phyloP scores from a whole-genome alignment of 2,329 filamentous ascomycete species.

The Hirsutella rhossiliensis region DNA sequence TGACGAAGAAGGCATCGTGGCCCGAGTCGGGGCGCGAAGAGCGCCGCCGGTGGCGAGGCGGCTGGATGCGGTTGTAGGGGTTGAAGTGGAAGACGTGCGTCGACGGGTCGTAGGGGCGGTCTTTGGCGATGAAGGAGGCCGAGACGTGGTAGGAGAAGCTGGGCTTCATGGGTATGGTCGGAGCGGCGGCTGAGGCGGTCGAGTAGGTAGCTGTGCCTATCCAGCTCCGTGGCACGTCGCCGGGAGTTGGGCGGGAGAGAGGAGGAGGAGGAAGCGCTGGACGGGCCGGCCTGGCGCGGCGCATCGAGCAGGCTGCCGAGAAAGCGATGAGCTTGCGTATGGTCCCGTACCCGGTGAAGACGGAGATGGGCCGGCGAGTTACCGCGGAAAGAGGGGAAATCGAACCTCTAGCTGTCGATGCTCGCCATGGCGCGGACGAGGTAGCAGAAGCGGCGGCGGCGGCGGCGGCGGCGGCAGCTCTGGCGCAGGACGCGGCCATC shows the following conservation, averaged over 20 bases:
- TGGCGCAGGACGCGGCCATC: conserved; percentile 9
- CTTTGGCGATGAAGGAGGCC: conserved; percentile 65
- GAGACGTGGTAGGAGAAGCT: conserved; percentile 57
- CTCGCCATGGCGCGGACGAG: conserved; percentile 8
- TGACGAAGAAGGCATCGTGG: conserved; percentile 93
- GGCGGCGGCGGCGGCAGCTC: conserved; percentile 7
- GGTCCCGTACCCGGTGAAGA: not conserved
- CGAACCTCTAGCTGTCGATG: conserved; percentile 4
- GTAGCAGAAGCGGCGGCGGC: conserved; percentile 8
- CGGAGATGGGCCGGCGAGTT: not conserved
- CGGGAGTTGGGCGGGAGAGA: conserved; percentile 2
- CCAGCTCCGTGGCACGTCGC: conserved; percentile 10
- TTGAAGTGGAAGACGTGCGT: conserved; percentile 64
- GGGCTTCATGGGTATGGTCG: conserved; percentile 2
- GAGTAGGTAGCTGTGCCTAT: conserved; percentile 3
- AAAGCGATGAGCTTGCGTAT: not conserved
- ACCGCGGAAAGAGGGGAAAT: not conserved
- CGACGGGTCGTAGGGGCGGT: conserved; percentile 53
- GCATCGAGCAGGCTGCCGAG: not conserved
- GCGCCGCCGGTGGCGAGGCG: conserved; percentile 23
- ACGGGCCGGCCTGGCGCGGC: not conserved
- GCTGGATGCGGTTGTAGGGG: conserved; percentile 46
- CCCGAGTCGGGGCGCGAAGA: conserved; percentile 59
- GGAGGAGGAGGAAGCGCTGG: not conserved
- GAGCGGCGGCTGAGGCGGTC: conserved; percentile 4